phyloP scores from a whole-genome alignment of 1,284 basidiomycete genomes.

The Tilletiaria anomala region DNA sequence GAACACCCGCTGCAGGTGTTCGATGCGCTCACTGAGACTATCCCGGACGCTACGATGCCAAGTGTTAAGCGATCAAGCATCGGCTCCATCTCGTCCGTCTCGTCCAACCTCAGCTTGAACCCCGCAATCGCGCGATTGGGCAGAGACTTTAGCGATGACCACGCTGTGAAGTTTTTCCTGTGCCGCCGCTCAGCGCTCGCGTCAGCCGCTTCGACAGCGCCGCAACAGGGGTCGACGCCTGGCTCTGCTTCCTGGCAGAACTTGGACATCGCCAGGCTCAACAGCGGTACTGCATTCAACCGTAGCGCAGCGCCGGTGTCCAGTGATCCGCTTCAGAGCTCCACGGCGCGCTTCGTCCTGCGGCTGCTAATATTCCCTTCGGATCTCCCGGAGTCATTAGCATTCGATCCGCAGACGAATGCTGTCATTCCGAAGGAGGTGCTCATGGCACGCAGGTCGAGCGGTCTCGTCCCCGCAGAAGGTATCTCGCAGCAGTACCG shows the following conservation, averaged over 20 bases:
- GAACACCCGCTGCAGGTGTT: conserved; percentile 76
- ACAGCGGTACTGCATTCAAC: no score
- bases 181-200: conserved; percentile 46
- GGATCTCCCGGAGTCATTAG: conserved; percentile 82
- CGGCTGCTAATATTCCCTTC: conserved; percentile 71
- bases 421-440: conserved; percentile 52
- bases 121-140: conserved; percentile 81
- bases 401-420: conserved; percentile 78
- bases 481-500: conserved; percentile 10
- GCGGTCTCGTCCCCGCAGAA: conserved; percentile 6
- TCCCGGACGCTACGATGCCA: conserved; percentile 46
- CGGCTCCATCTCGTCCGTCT: conserved; percentile 78
- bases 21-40: conserved; percentile 45
- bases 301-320: no score
- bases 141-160: conserved; percentile 92
- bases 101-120: conserved; percentile 77
- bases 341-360: conserved; percentile 67
- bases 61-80: conserved; percentile 75
- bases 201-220: no score
- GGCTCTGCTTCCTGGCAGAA: no score
- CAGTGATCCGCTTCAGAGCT: no score
- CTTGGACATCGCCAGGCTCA: no score
- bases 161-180: conserved; percentile 87
- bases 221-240: no score
- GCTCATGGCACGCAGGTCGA: conserved; percentile 3